These are phyloP conservation scores for Mycena pura DNA, from an alignment of 768 basidiomycete species.

Conservation along the genomic window DNA sequence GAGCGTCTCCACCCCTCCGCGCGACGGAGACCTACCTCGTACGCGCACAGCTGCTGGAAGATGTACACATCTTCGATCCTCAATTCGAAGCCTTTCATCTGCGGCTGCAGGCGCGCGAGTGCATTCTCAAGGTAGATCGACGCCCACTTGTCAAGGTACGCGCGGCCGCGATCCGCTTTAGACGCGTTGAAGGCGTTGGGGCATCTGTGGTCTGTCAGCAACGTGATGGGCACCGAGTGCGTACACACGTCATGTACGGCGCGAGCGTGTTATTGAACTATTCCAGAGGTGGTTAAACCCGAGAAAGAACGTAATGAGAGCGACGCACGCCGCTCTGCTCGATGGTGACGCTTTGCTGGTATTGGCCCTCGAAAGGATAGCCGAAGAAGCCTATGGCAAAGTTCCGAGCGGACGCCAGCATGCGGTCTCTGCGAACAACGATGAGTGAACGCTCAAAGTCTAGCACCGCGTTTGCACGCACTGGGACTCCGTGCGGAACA, in stretches of 20 bases:
- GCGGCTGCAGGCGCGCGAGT: not conserved
- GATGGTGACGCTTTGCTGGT: constrained; percentile 79
- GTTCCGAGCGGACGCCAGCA: constrained; percentile 68
- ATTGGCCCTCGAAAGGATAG: constrained; percentile 73
- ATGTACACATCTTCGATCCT: not conserved
- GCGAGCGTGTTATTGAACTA: constrained; percentile 87
- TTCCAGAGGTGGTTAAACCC: not conserved
- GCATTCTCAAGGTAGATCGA: not conserved
- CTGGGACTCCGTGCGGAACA: constrained; percentile 83
- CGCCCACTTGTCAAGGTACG: constrained; percentile 46
- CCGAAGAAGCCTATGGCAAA: constrained; percentile 82
- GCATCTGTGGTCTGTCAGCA: constrained; percentile 48
- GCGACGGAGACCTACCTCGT: not conserved
- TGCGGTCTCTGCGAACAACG: constrained; percentile 60
- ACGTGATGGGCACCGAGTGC: not conserved
- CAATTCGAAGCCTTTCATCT: not conserved
- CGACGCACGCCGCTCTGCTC: constrained; percentile 62
- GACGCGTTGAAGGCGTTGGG: constrained; percentile 57
- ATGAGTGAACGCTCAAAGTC: not conserved
- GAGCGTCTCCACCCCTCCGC: not conserved
- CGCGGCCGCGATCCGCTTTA: constrained; percentile 62
- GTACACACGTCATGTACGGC: constrained; percentile 76
- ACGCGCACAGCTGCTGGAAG: not conserved
- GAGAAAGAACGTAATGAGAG: too few relatives aligned
- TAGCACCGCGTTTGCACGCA: constrained; percentile 35